Evolutionary conservation across 2,329 filamentous ascomycete genomes (phyloP), one percentile per base, ranked within the genome.

Genomic region (Penicillium sp.): DNA sequence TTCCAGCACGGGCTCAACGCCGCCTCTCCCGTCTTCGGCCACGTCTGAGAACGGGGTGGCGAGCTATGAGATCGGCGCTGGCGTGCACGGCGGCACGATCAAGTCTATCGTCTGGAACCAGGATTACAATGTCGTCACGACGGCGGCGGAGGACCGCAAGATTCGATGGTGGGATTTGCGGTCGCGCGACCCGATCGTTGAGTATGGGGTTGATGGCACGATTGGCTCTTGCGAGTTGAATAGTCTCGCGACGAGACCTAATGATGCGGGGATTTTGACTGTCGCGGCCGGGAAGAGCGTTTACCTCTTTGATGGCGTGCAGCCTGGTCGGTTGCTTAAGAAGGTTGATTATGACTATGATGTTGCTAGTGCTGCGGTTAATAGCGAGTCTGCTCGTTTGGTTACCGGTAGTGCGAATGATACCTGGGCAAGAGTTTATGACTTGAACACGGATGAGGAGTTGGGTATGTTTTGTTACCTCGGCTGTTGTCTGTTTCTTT

Each of bases 31-130:
- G 10, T 75, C 73, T 7, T 44, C 56, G 0, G 41, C 60, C 35
- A 67, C 25, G 59, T 25, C 70, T 51, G 70, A 46, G 29, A 55
- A 67, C 70, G 35, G 81, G 6, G 79, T 86, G 1, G 83, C 86
- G 1, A 84, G 87, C 58, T 94, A 92, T 68, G 94, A 97, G 72
- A 93, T 99, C 63, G 94, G 91, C 21, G 82, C 87, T 7, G 90
- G 90, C 35, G 82, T 89, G 13, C 94, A 99, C 72, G 86, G 83
- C 16, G 89, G 89, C 45, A 90, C 89, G 32, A 97, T 99, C 81
- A 97, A 97, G 74, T 92, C 91, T 55, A 95, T 99, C 58, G 89
- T 96, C 58, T 99, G 94, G 94, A 90, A 91, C 50, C 84, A 86
- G 56, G 89, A 96, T 67, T 88, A 89, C 48, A 96, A 94, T 66